A percentile compares a stretch with the other conserved stretches of the same genome.
Conservation (phyloP, 371 early-diverging fungal species). For the Mucor plumbeus region DNA sequence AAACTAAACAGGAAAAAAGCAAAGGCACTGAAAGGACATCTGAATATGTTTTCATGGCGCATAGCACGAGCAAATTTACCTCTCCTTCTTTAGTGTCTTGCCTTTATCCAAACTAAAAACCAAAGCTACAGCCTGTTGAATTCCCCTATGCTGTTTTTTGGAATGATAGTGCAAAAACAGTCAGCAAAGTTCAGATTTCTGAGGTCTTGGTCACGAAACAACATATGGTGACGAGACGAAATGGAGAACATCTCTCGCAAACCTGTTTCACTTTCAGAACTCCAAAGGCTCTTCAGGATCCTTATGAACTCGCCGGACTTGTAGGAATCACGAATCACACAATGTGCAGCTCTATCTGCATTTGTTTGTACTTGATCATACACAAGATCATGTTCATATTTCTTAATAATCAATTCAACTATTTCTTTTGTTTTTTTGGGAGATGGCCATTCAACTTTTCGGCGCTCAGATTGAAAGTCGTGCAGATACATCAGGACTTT, state of each 20-base stretch:
- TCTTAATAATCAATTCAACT: background rate
- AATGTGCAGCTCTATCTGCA: conserved; percentile 7
- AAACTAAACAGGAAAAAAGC: conserved; percentile 7
- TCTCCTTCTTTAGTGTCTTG: conserved; percentile 11
- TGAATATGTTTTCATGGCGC: background rate
- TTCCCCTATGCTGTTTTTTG: conserved; percentile 6
- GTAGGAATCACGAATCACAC: conserved; percentile 5
- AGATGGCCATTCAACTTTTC: background rate
- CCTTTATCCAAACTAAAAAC: conserved; percentile 9
- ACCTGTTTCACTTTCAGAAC: too few relatives aligned
- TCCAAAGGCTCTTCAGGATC: conserved; percentile 37
- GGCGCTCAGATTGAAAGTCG: too few relatives aligned
- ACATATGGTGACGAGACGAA: conserved; percentile 17
- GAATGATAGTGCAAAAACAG: conserved; percentile 17
- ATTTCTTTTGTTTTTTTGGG: background rate
- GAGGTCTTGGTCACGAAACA: conserved; percentile 14
- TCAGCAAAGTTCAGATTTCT: conserved; percentile 15
- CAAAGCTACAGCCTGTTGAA: conserved; percentile 12
- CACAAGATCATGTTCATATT: conserved; percentile 1
- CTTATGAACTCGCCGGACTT: too few relatives aligned
- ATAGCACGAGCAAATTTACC: conserved; percentile 10
- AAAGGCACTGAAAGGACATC: conserved; percentile 20
- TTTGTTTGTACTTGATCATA: conserved; percentile 8
- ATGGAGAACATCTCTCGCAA: too few relatives aligned
- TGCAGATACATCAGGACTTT: conserved; percentile 5